phyloP scores from a whole-genome alignment of 768 basidiomycete species.

The Harrya chromipes region DNA sequence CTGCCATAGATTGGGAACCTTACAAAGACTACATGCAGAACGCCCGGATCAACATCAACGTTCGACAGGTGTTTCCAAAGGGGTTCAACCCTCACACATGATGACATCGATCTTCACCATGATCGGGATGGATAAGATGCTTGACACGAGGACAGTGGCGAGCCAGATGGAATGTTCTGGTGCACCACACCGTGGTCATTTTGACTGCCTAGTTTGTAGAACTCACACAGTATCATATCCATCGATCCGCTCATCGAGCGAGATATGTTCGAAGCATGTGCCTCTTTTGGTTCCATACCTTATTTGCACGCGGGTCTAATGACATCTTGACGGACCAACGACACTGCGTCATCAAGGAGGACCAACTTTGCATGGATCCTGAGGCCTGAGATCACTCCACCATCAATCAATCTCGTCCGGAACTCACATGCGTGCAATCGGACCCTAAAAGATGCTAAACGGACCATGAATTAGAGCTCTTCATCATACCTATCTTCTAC shows the following conservation, averaged over 20 bases:
- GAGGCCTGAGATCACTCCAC: neutral
- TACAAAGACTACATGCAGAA: conserved; percentile 63
- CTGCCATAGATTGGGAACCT: conserved; percentile 48
- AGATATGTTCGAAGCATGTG: conserved; percentile 5
- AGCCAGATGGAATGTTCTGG: neutral
- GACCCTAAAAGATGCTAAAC: neutral
- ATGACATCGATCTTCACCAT: conserved; percentile 3
- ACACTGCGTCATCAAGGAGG: conserved; percentile 19
- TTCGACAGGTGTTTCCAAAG: conserved; percentile 83
- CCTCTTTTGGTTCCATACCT: neutral
- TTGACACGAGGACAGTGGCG: conserved; percentile 4
- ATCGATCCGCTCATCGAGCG: conserved; percentile 9
- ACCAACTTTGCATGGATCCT: neutral
- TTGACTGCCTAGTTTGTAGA: conserved; percentile 1
- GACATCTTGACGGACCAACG: conserved; percentile 17
- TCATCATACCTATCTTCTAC: conserved; percentile 29
- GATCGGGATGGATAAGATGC: neutral
- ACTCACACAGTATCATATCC: conserved; percentile 5
- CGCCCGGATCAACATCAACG: conserved; percentile 87
- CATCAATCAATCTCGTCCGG: neutral
- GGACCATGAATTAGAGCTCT: conserved; percentile 21
- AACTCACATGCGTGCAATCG: conserved; percentile 8
- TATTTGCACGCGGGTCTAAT: neutral
- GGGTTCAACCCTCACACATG: conserved; percentile 45
- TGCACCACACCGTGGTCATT: neutral